Evolutionary conservation across 805 yeast genomes (phyloP).

Genomic region (Diddensiella caesifluorescens): DNA sequence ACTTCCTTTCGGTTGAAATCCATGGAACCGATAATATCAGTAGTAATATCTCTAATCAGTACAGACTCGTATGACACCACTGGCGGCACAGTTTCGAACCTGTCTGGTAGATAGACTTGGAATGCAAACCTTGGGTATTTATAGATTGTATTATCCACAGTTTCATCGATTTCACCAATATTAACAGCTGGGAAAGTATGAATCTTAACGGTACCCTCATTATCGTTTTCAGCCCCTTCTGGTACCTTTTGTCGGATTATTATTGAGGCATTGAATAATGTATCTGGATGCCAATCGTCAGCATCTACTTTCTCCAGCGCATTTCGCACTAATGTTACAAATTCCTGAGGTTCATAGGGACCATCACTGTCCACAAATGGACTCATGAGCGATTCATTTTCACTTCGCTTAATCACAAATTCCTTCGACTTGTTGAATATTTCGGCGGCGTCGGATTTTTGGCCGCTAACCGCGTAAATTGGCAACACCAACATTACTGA

Average conservation of each 20-base stretch:
- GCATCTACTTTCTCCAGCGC: constrained; percentile 20
- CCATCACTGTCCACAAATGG: constrained; percentile 14
- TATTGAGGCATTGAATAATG: constrained; percentile 18
- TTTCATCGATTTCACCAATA: constrained; percentile 25
- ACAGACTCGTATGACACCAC: constrained; percentile 48
- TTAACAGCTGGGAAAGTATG: constrained; percentile 33
- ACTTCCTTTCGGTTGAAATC: constrained; percentile 88
- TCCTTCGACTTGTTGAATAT: constrained; percentile 3
- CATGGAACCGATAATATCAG: constrained; percentile 69
- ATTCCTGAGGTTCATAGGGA: constrained; percentile 33
- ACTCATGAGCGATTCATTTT: background rate
- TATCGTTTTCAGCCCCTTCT: constrained; percentile 5
- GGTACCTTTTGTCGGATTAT: constrained; percentile 10
- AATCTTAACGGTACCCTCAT: constrained; percentile 6
- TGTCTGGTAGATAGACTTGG: constrained; percentile 50
- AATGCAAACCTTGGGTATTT: constrained; percentile 46
- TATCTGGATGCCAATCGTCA: constrained; percentile 23
- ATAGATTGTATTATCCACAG: constrained; percentile 5
- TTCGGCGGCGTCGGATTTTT: background rate
- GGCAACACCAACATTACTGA: constrained; percentile 62
- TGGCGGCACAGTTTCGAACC: constrained; percentile 57
- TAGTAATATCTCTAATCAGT: constrained; percentile 66
- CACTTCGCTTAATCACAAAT: constrained; percentile 2
- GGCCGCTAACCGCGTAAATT: constrained; percentile 2
- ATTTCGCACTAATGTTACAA: constrained; percentile 20